phyloP scores from a whole-genome alignment of 169 alveolate genomes.

The Perkinsus marinus region DNA sequence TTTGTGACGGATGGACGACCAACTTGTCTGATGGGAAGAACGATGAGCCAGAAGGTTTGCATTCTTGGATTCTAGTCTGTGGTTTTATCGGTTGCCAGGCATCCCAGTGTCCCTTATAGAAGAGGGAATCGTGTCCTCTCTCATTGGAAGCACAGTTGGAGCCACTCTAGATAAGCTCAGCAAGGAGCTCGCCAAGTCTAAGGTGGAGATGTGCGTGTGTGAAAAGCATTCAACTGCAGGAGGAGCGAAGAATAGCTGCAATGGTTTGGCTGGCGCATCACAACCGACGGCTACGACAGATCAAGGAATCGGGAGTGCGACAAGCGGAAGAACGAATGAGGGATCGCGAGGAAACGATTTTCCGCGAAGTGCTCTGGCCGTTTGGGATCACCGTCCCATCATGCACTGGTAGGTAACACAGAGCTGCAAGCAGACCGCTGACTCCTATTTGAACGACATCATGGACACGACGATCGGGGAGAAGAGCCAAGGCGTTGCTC shows the following conservation, averaged over 20 bases:
- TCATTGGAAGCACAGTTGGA: constrained; percentile 61
- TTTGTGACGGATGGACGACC: constrained; percentile 65
- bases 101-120: constrained; percentile 19
- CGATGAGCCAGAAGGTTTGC: constrained; percentile 26
- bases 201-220: neutral
- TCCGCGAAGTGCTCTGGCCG: constrained; percentile 59
- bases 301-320: constrained; percentile 80
- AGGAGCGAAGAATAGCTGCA: constrained; percentile 67
- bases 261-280: constrained; percentile 78
- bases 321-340: constrained; percentile 79
- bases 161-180: constrained; percentile 72
- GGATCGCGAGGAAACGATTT: constrained; percentile 69
- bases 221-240: constrained; percentile 42
- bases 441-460: neutral
- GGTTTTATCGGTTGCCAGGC: neutral
- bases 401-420: neutral
- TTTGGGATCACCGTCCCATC: constrained; percentile 4
- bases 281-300: constrained; percentile 78
- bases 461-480: neutral
- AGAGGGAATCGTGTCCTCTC: constrained; percentile 32
- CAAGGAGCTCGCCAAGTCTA: constrained; percentile 59
- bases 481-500: neutral
- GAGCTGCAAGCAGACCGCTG: neutral
- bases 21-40: constrained; percentile 47
- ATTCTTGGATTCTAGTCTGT: neutral